phyloP scores from a whole-genome alignment of 768 basidiomycete species.

The Pleurotus tuoliensis region DNA sequence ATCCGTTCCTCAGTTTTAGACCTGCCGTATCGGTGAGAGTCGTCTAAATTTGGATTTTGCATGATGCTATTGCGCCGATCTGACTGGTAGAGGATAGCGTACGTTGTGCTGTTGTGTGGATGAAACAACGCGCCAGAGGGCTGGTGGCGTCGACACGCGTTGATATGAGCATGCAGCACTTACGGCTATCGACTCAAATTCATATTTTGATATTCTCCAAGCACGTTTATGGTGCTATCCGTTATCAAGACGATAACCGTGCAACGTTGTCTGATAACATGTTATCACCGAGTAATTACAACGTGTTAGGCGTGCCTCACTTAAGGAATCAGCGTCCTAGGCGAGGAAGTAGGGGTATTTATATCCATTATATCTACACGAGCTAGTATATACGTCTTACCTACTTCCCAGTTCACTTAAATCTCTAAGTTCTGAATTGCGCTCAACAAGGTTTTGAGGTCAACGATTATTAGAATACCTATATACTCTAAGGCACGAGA shows the following conservation, averaged over 20 bases:
- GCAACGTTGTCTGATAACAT: not conserved
- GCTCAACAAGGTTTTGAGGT: not conserved
- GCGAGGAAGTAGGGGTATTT: not conserved
- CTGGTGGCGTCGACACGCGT: not conserved
- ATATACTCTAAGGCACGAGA: slow-evolving; percentile 4
- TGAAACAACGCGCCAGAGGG: slow-evolving; percentile 1
- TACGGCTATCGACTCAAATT: not conserved
- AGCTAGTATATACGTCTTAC: slow-evolving; percentile 3
- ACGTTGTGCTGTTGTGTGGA: not conserved
- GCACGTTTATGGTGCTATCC: not conserved
- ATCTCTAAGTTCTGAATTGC: not conserved
- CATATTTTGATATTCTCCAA: not conserved
- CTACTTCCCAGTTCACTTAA: slow-evolving; percentile 6
- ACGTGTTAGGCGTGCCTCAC: not conserved
- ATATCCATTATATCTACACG: not conserved
- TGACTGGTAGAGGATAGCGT: slow-evolving; percentile 7
- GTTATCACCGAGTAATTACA: not conserved
- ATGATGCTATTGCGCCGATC: not conserved
- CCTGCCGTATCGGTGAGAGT: not conserved
- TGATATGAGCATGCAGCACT: not conserved
- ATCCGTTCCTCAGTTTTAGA: not conserved
- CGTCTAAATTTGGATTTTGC: not conserved
- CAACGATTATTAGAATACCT: slow-evolving; percentile 5
- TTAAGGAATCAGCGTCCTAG: not conserved
- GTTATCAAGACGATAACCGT: not conserved